phyloP scores from a whole-genome alignment of 2,329 filamentous ascomycete species.

The Diaporthe ampelina region DNA sequence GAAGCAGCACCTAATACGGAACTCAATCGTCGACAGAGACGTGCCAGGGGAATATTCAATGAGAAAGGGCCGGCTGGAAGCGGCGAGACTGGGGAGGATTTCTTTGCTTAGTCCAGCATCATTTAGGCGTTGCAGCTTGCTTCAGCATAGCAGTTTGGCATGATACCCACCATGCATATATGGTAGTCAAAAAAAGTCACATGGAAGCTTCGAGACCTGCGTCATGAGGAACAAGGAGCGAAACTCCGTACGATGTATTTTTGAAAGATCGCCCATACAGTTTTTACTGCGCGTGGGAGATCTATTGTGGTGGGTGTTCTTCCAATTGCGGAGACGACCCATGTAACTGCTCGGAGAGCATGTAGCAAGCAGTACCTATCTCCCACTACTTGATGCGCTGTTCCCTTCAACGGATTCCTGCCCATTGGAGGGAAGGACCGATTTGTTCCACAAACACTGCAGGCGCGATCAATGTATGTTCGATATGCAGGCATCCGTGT shows the following conservation, averaged over 20 bases:
- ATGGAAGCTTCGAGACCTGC: background rate
- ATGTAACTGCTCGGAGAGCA: background rate
- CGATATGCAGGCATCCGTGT: background rate
- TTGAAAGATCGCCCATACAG: background rate
- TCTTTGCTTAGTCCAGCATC: conserved; percentile 63
- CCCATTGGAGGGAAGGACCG: background rate
- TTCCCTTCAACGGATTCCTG: background rate
- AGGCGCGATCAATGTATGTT: background rate
- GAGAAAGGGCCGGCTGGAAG: conserved; percentile 42
- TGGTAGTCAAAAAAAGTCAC: background rate
- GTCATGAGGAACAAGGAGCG: background rate
- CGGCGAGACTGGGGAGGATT: conserved; percentile 68
- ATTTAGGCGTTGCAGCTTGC: conserved; percentile 7
- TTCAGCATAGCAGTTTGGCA: background rate
- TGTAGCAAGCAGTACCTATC: background rate
- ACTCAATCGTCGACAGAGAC: conserved; percentile 7
- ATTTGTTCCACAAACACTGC: background rate
- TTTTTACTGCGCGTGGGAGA: background rate
- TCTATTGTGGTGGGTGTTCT: background rate
- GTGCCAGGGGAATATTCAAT: conserved; percentile 25
- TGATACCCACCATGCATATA: conserved; percentile 28
- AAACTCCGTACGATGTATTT: background rate
- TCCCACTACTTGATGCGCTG: background rate
- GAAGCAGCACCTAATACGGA: conserved; percentile 22
- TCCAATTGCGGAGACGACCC: background rate